Evolutionary conservation across 2,329 filamentous ascomycete genomes (phyloP).

Genomic region (Didymella segeticola): DNA sequence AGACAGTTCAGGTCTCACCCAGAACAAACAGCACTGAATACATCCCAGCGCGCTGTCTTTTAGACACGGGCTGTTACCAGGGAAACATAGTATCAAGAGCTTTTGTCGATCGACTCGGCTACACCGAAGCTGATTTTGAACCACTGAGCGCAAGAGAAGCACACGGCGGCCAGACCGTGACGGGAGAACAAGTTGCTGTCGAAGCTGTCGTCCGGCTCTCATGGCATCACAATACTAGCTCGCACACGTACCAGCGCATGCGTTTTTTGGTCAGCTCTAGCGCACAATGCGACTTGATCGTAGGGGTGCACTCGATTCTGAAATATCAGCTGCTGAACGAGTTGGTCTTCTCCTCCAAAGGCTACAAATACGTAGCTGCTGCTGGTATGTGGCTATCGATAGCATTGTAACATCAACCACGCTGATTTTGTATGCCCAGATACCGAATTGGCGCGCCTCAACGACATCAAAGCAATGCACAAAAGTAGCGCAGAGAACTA

Average conservation of each 20-base stretch:
- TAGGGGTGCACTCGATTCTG: not conserved
- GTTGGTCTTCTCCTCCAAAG: too few relatives aligned
- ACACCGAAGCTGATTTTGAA: not conserved
- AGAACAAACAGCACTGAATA: not conserved
- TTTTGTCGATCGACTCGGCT: not conserved
- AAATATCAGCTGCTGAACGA: too few relatives aligned
- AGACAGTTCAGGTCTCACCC: not conserved
- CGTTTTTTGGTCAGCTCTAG: not conserved
- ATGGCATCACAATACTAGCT: not conserved
- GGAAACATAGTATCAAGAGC: not conserved
- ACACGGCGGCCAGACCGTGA: not conserved
- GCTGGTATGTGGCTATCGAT: too few relatives aligned
- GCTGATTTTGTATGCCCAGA: too few relatives aligned
- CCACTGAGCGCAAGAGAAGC: not conserved
- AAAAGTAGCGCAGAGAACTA: too few relatives aligned
- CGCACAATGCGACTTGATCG: not conserved
- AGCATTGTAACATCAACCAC: too few relatives aligned
- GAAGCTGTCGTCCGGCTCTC: not conserved
- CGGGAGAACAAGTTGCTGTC: not conserved
- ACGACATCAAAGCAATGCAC: too few relatives aligned
- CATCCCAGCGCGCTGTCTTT: not conserved
- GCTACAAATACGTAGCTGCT: too few relatives aligned
- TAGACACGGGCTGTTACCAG: not conserved
- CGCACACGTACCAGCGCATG: not conserved
- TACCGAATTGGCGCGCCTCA: too few relatives aligned